Conservation (phyloP, 2,329 filamentous ascomycete genomes). For the Xylaria polymorpha region DNA sequence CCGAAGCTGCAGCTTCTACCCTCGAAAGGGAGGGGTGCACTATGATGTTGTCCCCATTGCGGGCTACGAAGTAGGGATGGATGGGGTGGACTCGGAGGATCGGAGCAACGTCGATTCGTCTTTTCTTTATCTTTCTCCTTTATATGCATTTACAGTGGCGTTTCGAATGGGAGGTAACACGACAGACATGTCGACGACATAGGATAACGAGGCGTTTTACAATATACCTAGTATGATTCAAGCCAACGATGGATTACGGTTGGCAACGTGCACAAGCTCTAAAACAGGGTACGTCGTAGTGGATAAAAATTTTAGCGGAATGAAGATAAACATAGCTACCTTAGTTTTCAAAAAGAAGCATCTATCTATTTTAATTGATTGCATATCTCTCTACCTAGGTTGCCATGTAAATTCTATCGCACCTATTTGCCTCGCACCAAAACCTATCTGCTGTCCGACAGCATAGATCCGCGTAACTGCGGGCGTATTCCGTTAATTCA, state of each 20-base stretch:
- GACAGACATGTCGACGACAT: conserved; percentile 13
- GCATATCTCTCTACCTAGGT: too few species aligned
- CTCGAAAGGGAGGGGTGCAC: conserved; percentile 2
- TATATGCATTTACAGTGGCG: conserved; percentile 39
- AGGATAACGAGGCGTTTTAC: conserved; percentile 25
- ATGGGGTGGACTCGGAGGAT: background rate
- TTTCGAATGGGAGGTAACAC: conserved; percentile 20
- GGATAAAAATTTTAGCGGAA: conserved; percentile 2
- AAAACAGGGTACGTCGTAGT: background rate
- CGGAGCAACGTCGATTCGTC: background rate
- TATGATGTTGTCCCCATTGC: background rate
- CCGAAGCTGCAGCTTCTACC: conserved; percentile 25
- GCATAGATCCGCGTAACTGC: background rate
- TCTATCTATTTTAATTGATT: background rate
- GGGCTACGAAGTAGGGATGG: background rate
- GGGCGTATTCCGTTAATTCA: background rate
- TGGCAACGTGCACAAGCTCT: background rate
- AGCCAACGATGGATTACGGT: conserved; percentile 12
- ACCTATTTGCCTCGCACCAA: background rate
- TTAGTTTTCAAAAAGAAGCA: background rate
- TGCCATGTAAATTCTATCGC: too few species aligned
- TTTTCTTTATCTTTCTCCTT: conserved; percentile 20
- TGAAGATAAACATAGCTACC: background rate
- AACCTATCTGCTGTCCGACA: background rate
- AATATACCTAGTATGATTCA: conserved; percentile 7